Evolutionary conservation across 257 asterid species (phyloP), one percentile per base, ranked within the genome.

Genomic region (Penstemon eatonii): DNA sequence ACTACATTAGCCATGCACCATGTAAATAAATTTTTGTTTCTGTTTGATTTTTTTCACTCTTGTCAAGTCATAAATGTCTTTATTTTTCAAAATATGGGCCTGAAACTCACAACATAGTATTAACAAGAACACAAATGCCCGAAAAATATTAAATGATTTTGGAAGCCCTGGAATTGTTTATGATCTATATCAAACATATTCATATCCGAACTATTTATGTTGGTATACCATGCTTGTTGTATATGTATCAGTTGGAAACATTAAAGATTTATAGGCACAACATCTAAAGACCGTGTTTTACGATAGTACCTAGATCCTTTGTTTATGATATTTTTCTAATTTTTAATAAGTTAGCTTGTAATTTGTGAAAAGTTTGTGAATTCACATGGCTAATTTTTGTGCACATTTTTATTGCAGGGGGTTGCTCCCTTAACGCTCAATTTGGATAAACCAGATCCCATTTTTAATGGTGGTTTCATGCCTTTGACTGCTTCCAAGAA

Each of bases 351-450:
- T 49, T 42, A 41, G 9, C 6, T 60, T 19, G 19, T 52, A 15
- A 13, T 54, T 8, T 37, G 5, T 43, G 50, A 54, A 8, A 5
- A 5, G 4, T 53, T 39, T 68, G 12, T 13, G 63, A 61, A 18
- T 18, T 70, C 10, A 47, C 33, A 57, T 65, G 11, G 55, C 25
- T 43, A 2, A 15, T 13, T 10, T 9, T 49, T 39, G 51, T 52
- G 33, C 59, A 41, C 40, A 56, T 75, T 68, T 71, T 6, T 62
- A 57, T 73, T 81, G 76, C 86, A 92, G 98, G 96, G 96, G 6
- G 70, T 85, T 0, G 96, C 87, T 5, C 99, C 97, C 2, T 80
- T 80, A 69, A 93, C 96, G 0, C 95, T 89, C 25, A 93, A 93
- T 83, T 85, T 93, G 44, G 74, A 54, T 2, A 68, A 78, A 60